phyloP scores from a whole-genome alignment of 441 rosid genomes.

The Sinapis alba region DNA sequence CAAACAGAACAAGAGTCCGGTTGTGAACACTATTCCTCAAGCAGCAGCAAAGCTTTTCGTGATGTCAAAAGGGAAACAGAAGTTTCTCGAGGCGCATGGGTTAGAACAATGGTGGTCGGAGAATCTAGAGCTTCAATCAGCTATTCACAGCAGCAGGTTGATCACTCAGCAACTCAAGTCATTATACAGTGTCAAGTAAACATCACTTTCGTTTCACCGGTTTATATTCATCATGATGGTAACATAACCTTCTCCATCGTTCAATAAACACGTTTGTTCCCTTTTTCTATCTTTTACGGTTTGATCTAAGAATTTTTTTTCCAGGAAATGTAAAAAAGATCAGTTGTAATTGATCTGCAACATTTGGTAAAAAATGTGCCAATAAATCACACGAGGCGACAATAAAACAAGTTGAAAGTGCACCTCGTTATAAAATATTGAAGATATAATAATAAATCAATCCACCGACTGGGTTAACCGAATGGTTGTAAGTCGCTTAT shows the following conservation, averaged over 20 bases:
- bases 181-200: conserved; percentile 49
- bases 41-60: conserved; percentile 85
- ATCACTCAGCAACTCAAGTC: conserved; percentile 88
- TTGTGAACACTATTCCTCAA: conserved; percentile 37
- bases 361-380: not conserved
- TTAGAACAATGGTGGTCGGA: conserved; percentile 98
- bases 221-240: conserved; percentile 1
- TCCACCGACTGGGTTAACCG: not conserved
- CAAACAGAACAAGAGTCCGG: conserved; percentile 54
- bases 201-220: not conserved
- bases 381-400: not conserved
- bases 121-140: conserved; percentile 62
- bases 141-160: conserved; percentile 67
- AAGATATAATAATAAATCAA: not conserved
- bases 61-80: conserved; percentile 84
- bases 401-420: not conserved
- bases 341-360: not conserved
- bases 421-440: not conserved
- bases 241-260: not conserved
- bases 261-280: conserved; percentile 17
- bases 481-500: not conserved
- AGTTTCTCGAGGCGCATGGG: conserved; percentile 88
- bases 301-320: conserved; percentile 7
- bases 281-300: not conserved
- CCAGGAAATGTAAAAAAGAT: conserved; percentile 6